Evolutionary conservation across 176 grass and related monocot genomes (phyloP).

Genomic region (Eragrostis nindensis): DNA sequence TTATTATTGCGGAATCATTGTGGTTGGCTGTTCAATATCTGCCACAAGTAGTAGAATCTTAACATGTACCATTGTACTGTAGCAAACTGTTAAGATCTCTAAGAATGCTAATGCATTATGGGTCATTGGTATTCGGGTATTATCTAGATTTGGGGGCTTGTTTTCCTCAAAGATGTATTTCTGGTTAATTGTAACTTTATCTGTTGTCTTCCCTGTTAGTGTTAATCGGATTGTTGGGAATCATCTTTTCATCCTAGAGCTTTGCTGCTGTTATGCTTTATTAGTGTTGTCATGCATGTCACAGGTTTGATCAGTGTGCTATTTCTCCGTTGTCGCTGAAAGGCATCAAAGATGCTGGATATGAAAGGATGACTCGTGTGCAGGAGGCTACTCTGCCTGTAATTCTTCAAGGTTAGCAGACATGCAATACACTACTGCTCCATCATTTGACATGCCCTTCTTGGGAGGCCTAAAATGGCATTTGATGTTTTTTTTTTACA

Average conservation of each 20-base stretch:
- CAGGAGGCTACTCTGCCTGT: constrained; percentile 71
- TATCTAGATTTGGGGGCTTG: background rate
- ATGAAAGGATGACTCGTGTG: constrained; percentile 75
- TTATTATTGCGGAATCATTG: background rate
- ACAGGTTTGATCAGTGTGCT: constrained; percentile 71
- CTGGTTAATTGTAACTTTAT: background rate
- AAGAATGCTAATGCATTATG: background rate
- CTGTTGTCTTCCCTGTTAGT: background rate
- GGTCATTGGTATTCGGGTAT: background rate
- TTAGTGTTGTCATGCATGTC: constrained; percentile 21
- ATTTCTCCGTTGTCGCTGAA: constrained; percentile 59
- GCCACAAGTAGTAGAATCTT: background rate
- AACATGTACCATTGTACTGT: background rate
- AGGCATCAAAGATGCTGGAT: constrained; percentile 67
- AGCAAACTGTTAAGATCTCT: background rate
- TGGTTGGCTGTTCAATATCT: background rate
- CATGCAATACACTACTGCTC: background rate
- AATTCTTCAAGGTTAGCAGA: constrained; percentile 62
- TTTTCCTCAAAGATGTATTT: background rate
- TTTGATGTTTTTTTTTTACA: constrained; percentile 38
- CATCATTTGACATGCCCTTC: background rate
- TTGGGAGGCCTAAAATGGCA: constrained; percentile 1
- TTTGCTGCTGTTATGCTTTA: background rate
- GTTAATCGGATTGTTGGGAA: background rate
- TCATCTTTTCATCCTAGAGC: background rate